phyloP scores from a whole-genome alignment of 1,284 basidiomycete species.

The Apiotrichum brassicae region DNA sequence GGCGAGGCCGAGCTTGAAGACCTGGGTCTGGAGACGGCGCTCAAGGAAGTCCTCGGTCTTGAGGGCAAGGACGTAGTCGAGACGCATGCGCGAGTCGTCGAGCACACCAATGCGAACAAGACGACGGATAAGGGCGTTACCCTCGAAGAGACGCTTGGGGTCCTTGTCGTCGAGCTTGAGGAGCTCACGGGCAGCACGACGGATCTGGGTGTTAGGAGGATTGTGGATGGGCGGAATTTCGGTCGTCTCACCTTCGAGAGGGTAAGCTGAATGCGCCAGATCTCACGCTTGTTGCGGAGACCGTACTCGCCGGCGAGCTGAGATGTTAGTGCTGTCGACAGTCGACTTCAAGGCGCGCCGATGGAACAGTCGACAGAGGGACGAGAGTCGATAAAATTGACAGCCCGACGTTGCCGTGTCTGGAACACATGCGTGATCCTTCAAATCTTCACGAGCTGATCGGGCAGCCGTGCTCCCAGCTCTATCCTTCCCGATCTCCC shows the following conservation, averaged over 20 bases:
- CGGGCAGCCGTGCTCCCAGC: too few relatives aligned
- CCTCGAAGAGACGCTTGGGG: constrained; percentile 99
- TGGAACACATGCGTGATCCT: too few relatives aligned
- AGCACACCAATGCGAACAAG: constrained; percentile 99
- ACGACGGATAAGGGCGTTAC: constrained; percentile 96
- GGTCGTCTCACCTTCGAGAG: constrained; percentile 67
- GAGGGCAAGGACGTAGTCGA: constrained; percentile 98
- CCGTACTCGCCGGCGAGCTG: constrained; percentile 99
- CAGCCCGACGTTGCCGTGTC: too few relatives aligned
- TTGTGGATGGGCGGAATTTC: not conserved
- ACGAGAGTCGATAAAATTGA: too few relatives aligned
- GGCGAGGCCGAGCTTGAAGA: constrained; percentile 92
- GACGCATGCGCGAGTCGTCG: constrained; percentile 97
- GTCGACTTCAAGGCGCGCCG: too few relatives aligned
- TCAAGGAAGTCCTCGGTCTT: constrained; percentile 99
- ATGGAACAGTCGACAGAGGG: too few relatives aligned
- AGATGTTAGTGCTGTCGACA: constrained; percentile 3
- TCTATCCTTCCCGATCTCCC: too few relatives aligned
- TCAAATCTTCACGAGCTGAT: too few relatives aligned
- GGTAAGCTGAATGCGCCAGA: constrained; percentile 97
- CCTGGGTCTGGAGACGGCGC: constrained; percentile 96
- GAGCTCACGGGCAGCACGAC: constrained; percentile 99
- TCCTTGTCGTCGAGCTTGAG: constrained; percentile 99
- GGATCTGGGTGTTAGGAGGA: constrained; percentile 57
- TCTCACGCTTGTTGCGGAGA: constrained; percentile 99